phyloP scores from a whole-genome alignment of 106 monocot genomes.

The Xerophyta viscosa region DNA sequence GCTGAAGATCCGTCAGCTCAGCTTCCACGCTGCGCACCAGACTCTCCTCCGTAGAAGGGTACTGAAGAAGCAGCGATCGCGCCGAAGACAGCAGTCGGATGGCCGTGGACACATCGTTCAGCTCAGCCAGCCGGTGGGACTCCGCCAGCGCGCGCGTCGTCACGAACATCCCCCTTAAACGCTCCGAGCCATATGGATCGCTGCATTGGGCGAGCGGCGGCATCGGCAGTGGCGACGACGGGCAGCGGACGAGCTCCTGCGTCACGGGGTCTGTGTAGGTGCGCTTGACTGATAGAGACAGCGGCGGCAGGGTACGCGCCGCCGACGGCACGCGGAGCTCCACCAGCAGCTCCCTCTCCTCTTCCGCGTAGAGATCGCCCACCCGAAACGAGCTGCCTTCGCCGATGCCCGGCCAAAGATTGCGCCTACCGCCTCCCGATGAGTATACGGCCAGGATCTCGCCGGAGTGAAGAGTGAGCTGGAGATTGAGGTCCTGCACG shows the following conservation, averaged over 20 bases:
- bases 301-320: background rate
- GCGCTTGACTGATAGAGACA: constrained; percentile 35
- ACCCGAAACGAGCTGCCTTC: constrained; percentile 20
- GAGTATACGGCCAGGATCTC: constrained; percentile 67
- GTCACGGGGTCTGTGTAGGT: constrained; percentile 46
- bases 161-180: constrained; percentile 60
- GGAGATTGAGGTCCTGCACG: constrained; percentile 53
- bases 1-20: constrained; percentile 29
- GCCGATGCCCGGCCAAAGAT: constrained; percentile 4
- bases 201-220: constrained; percentile 11
- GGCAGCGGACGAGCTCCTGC: constrained; percentile 32
- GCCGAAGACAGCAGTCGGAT: constrained; percentile 68
- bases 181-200: constrained; percentile 1
- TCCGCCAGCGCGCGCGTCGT: constrained; percentile 67
- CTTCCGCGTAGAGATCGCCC: constrained; percentile 78
- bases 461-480: constrained; percentile 50
- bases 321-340: constrained; percentile 45
- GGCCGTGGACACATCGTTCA: constrained; percentile 50
- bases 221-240: constrained; percentile 21
- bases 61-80: constrained; percentile 46
- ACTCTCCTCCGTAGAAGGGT: constrained; percentile 8
- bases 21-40: constrained; percentile 34
- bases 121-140: constrained; percentile 58
- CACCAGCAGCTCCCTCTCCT: constrained; percentile 77
- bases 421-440: constrained; percentile 14